Base-by-base conservation (phyloP, 2,329 filamentous ascomycete species). In the Phialophora verrucosa region DNA sequence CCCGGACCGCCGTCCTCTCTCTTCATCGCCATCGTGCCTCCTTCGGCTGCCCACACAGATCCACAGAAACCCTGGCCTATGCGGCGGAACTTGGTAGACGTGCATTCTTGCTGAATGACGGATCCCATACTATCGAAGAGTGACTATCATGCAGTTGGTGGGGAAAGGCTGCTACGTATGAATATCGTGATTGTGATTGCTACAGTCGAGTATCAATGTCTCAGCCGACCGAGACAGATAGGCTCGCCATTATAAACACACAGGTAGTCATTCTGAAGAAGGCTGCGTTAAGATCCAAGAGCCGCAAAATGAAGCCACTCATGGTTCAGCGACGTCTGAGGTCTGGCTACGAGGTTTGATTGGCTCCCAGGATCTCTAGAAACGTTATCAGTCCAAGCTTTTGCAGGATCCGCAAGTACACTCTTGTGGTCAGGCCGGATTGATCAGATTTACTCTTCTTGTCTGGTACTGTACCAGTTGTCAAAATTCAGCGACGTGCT, bases 31-130 rank as follows among this genome's bases (percentile, higher is more conserved):
- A 57, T 59, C 4, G 42, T 56, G 31, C 47, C 53, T 1, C 62
- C 69, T 27, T 57, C 35, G 20, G 68, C 49, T 42, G 75, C 69
- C 75, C 75, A 78, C 7, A 77, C 76, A 0, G 75, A 74, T 2
- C 77, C 75, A 55, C 76, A 78, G 57, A 70, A 72, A 0, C 76
- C 77, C 10, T 70, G 58, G 2, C 77, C 76, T 8, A 78, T 77
- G n/a, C 65, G 61, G 25, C 69, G 72, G 58, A 74, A 73, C 29
- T 58, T 60, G 29, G 31, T 11, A 32, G 23, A n/a, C 1, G 38
- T 7, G 38, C 17, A 20, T n/a, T 53, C 27, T 53, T 53, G 49
- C 20, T 8, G 38, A n/a, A n/a, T n/a, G 6, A 23, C 6, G 20
- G 20, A 53, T 25, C 23, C 49, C 23, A 29, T 53, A n/a, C 14